Evolutionary conservation across 805 yeast genomes (phyloP).

Genomic region (Hanseniaspora nectarophila): DNA sequence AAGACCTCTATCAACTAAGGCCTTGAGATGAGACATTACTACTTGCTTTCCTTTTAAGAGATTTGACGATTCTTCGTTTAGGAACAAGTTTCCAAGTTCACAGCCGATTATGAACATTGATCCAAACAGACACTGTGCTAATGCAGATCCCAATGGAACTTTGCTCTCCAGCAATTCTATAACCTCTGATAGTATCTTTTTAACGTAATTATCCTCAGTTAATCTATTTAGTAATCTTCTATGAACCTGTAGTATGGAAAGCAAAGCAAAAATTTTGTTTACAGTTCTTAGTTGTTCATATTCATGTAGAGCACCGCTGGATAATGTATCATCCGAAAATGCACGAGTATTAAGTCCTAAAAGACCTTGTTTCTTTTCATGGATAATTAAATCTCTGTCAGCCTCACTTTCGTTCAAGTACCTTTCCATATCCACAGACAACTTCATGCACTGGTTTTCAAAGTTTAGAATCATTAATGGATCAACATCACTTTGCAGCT

Average conservation of each 20-base stretch:
- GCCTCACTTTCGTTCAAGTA: conserved; percentile 10
- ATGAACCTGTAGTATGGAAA: conserved; percentile 7
- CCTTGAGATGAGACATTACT: conserved; percentile 7
- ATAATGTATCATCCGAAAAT: background rate
- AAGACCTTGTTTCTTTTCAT: background rate
- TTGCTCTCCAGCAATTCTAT: background rate
- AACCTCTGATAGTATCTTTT: background rate
- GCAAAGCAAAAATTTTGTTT: conserved; percentile 14
- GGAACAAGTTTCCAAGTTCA: conserved; percentile 5
- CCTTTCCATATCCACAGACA: background rate
- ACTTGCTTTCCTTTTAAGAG: background rate
- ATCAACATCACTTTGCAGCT: background rate
- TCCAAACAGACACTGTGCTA: conserved; percentile 11
- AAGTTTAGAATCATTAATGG: conserved; percentile 4
- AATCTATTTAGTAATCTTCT: conserved; percentile 8
- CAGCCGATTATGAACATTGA: conserved; percentile 13
- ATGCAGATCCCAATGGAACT: conserved; percentile 8
- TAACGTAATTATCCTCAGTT: conserved; percentile 1
- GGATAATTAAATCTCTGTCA: conserved; percentile 11
- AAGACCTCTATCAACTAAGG: background rate
- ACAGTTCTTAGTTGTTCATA: conserved; percentile 12
- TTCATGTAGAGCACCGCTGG: background rate
- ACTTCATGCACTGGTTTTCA: background rate
- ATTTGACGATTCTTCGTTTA: background rate
- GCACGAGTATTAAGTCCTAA: background rate